phyloP scores from a whole-genome alignment of 768 basidiomycete species.

The Hemileccinum rubropunctum region DNA sequence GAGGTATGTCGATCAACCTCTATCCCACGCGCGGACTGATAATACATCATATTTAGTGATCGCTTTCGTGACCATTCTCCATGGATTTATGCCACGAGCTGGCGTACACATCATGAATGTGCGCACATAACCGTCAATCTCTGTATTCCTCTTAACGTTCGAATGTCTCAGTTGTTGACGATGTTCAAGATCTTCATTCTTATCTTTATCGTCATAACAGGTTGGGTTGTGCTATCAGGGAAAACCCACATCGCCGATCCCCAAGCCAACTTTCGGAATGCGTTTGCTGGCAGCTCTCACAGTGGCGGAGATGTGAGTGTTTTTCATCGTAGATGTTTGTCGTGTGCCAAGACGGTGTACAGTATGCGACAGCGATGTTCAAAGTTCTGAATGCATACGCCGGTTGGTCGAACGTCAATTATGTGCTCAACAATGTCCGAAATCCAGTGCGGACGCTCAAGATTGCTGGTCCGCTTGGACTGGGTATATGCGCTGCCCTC shows the following conservation, averaged over 20 bases:
- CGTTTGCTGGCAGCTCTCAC: slow-evolving; percentile 54
- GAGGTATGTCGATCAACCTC: slow-evolving; percentile 33
- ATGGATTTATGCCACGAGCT: slow-evolving; percentile 47
- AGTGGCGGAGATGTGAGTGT: slow-evolving; percentile 45
- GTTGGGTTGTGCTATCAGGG: slow-evolving; percentile 60
- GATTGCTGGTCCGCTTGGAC: slow-evolving; percentile 57
- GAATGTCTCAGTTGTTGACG: slow-evolving; percentile 35
- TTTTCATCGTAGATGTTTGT: too few relatives aligned
- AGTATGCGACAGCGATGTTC: slow-evolving; percentile 63
- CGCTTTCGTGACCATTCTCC: slow-evolving; percentile 45
- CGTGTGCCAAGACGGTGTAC: background rate
- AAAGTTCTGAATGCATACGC: slow-evolving; percentile 49
- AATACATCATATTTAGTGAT: slow-evolving; percentile 37
- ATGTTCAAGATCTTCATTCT: slow-evolving; percentile 57
- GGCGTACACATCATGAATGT: slow-evolving; percentile 55
- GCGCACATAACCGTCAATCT: slow-evolving; percentile 4
- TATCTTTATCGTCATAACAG: slow-evolving; percentile 53
- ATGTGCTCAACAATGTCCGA: slow-evolving; percentile 59
- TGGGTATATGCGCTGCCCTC: slow-evolving; percentile 50
- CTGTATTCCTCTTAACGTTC: slow-evolving; percentile 9
- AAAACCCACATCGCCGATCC: slow-evolving; percentile 54
- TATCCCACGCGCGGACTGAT: background rate
- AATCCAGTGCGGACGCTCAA: slow-evolving; percentile 59
- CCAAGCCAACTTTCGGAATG: slow-evolving; percentile 52
- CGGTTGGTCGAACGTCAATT: slow-evolving; percentile 59